Percentiles rank a stretch among this genome's conserved stretches.
Evolutionary conservation across 108 stramenopile genomes (phyloP).

Genomic region (Chaetoceros muelleri): DNA sequence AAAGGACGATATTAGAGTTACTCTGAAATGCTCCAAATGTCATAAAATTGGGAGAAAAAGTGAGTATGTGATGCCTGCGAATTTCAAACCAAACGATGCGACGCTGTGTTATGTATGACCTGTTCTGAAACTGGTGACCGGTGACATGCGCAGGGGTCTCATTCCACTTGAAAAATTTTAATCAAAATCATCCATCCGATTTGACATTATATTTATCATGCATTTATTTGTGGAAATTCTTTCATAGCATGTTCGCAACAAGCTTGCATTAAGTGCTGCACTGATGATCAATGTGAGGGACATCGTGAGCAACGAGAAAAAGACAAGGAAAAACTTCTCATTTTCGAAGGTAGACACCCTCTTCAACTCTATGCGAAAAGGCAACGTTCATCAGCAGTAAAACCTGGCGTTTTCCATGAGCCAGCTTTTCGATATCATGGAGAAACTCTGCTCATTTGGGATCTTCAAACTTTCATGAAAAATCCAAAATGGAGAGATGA

Average conservation of each 20-base stretch:
- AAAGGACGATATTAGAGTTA: too few species aligned
- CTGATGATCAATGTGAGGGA: conserved; percentile 19
- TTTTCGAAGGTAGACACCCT: conserved; percentile 27
- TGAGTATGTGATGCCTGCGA: too few species aligned
- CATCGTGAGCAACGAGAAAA: conserved; percentile 28
- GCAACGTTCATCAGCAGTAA: conserved; percentile 12
- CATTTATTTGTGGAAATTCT: too few species aligned
- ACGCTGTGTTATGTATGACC: too few species aligned
- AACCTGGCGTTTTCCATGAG: conserved; percentile 31
- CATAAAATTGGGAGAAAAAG: too few species aligned
- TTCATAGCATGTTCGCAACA: conserved; percentile 30
- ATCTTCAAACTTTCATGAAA: conserved; percentile 23
- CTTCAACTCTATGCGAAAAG: conserved; percentile 19
- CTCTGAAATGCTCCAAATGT: too few species aligned
- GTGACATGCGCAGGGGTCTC: too few species aligned
- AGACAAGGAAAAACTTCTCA: conserved; percentile 9
- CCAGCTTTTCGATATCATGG: conserved; percentile 31
- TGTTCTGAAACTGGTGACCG: too few species aligned
- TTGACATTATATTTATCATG: too few species aligned
- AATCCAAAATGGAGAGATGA: conserved; percentile 57
- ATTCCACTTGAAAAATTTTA: too few species aligned
- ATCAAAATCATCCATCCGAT: too few species aligned
- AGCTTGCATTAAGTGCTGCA: conserved; percentile 37
- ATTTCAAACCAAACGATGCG: too few species aligned
- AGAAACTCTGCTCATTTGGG: conserved; percentile 48